phyloP scores from a whole-genome alignment of 768 basidiomycete genomes.

The Naematelia aurantialba region DNA sequence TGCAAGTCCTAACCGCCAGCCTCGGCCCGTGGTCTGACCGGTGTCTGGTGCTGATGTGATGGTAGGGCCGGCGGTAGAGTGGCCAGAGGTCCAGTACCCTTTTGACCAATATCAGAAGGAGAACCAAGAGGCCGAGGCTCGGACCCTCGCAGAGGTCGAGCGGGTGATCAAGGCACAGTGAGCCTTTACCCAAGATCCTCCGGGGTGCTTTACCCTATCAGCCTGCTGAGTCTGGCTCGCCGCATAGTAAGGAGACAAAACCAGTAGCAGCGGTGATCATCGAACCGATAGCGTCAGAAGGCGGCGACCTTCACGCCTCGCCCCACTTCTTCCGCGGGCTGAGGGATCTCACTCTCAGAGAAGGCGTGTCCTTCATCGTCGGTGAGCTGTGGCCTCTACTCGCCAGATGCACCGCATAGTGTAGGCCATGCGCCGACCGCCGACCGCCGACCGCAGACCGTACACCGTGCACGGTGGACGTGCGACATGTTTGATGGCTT shows the following conservation, averaged over 20 bases:
- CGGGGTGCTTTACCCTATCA: not conserved
- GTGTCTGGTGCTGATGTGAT: not conserved
- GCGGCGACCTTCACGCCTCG: slow-evolving; percentile 53
- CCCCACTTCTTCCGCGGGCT: slow-evolving; percentile 51
- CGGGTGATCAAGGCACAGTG: slow-evolving; percentile 35
- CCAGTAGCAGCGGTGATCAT: slow-evolving; percentile 53
- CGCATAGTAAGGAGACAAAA: slow-evolving; percentile 34
- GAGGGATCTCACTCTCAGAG: slow-evolving; percentile 46
- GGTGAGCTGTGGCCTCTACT: slow-evolving; percentile 44
- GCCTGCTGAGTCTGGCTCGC: too few species aligned
- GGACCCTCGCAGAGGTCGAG: slow-evolving; percentile 42
- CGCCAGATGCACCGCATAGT: too few species aligned
- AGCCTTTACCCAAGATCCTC: too few species aligned
- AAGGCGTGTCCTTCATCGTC: slow-evolving; percentile 52
- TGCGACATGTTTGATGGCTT: not conserved
- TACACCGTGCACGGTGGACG: too few species aligned
- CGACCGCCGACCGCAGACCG: too few species aligned
- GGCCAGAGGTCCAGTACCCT: slow-evolving; percentile 52
- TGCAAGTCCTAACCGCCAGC: slow-evolving; percentile 21
- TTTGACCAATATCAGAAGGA: slow-evolving; percentile 45
- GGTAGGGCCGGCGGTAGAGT: slow-evolving; percentile 48
- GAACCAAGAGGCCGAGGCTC: slow-evolving; percentile 48
- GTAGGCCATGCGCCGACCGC: too few species aligned
- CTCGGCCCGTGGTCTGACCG: too few species aligned
- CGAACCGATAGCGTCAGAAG: slow-evolving; percentile 52